phyloP scores from a whole-genome alignment of 2,329 filamentous ascomycete species.

The Alternaria arborescens region DNA sequence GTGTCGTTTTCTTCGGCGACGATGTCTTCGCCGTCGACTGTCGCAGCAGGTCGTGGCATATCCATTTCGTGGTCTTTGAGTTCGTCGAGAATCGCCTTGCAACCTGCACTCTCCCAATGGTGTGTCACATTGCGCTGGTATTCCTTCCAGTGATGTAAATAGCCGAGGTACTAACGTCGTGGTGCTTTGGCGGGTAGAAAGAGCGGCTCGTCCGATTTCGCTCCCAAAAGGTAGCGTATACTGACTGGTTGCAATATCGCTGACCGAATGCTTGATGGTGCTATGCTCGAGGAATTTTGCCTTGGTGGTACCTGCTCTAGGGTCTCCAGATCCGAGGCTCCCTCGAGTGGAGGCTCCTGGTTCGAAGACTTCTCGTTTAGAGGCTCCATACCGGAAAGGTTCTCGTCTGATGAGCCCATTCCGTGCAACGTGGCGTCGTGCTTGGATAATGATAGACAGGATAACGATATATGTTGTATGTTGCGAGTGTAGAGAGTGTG shows the following conservation, averaged over 20 bases:
- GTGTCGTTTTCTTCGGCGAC: neutral
- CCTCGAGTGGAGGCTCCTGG: neutral
- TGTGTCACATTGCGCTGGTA: slow-evolving; percentile 9
- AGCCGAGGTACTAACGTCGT: slow-evolving; percentile 28
- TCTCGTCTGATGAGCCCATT: neutral
- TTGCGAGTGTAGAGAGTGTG: neutral
- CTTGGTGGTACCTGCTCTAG: neutral
- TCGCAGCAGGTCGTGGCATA: neutral
- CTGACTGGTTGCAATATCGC: slow-evolving; percentile 5
- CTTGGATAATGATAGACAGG: neutral
- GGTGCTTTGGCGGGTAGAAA: slow-evolving; percentile 11
- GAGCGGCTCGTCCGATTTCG: slow-evolving; percentile 10
- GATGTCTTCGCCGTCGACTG: neutral
- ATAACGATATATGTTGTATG: neutral
- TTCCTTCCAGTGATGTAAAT: slow-evolving; percentile 21
- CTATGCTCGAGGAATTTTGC: neutral
- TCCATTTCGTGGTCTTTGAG: slow-evolving; percentile 4
- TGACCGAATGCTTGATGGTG: neutral
- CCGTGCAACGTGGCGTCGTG: neutral
- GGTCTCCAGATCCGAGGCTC: too few relatives aligned
- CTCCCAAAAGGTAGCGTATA: neutral
- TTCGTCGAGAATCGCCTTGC: slow-evolving; percentile 13
- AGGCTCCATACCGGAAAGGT: neutral
- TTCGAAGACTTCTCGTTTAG: neutral
- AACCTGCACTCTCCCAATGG: slow-evolving; percentile 5